Conservation (phyloP, 768 basidiomycete genomes). For the Cystobasidium onofrii region DNA sequence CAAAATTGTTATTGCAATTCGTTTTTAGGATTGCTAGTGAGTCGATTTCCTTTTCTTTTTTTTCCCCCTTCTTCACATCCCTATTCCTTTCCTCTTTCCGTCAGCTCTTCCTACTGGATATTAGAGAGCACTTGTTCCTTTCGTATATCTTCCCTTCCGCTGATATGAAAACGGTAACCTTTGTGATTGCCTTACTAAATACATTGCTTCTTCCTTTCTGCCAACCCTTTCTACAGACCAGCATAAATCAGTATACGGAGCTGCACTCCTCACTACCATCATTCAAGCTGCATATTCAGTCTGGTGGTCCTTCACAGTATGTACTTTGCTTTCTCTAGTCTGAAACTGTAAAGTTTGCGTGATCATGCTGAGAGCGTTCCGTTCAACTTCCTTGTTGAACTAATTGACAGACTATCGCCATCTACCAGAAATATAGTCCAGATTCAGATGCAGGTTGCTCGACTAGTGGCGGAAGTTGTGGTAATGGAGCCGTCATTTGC, state of each 20-base stretch:
- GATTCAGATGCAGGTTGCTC: slow-evolving; percentile 29
- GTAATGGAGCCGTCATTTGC: slow-evolving; percentile 34
- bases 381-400: not conserved
- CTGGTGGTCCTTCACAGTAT: slow-evolving; percentile 37
- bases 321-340: not conserved
- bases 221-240: slow-evolving; percentile 2
- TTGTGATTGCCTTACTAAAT: too few relatives aligned
- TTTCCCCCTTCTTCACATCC: not conserved
- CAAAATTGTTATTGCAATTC: slow-evolving; percentile 37
- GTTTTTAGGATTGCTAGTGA: slow-evolving; percentile 38
- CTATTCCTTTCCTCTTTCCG: not conserved
- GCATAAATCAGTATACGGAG: slow-evolving; percentile 37
- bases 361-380: not conserved
- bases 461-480: slow-evolving; percentile 32
- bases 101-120: too few relatives aligned
- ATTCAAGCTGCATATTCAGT: slow-evolving; percentile 36
- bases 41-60: not conserved
- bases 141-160: too few relatives aligned
- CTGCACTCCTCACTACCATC: slow-evolving; percentile 36
- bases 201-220: too few relatives aligned
- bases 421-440: slow-evolving; percentile 26
- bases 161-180: too few relatives aligned
- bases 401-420: not conserved
- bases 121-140: too few relatives aligned
- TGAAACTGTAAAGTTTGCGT: not conserved